phyloP scores from a whole-genome alignment of 768 basidiomycete genomes.

The Lepiota venenata region DNA sequence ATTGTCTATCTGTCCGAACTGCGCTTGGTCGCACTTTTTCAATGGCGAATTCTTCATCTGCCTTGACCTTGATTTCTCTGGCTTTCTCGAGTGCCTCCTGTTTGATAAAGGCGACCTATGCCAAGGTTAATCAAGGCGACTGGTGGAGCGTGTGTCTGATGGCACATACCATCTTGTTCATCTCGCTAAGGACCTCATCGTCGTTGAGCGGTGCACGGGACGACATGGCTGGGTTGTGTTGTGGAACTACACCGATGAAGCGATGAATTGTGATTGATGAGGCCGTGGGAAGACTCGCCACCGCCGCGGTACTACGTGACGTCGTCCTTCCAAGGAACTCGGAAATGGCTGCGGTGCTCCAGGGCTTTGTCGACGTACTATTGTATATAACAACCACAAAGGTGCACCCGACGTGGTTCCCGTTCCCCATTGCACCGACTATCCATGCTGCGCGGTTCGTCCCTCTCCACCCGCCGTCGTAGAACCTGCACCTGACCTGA shows the following conservation, averaged over 20 bases:
- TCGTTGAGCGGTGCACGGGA: conserved; percentile 85
- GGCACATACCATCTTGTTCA: conserved; percentile 92
- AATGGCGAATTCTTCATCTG: conserved; percentile 98
- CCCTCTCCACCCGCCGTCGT: background rate
- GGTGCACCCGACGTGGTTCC: conserved; percentile 37
- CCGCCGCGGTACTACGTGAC: too few species aligned
- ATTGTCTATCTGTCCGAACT: background rate
- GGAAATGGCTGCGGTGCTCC: background rate
- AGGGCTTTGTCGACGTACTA: conserved; percentile 11
- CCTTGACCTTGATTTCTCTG: conserved; percentile 94
- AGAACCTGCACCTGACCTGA: background rate
- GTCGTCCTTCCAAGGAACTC: too few species aligned
- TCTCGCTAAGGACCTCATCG: conserved; percentile 92
- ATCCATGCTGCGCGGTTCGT: conserved; percentile 33
- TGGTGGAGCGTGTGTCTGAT: background rate
- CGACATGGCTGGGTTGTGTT: conserved; percentile 45
- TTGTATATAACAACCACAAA: conserved; percentile 24
- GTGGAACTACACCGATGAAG: background rate
- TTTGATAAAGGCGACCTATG: conserved; percentile 94
- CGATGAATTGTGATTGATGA: too few species aligned
- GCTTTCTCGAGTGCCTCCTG: conserved; percentile 98
- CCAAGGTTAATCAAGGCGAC: background rate
- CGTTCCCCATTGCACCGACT: conserved; percentile 36
- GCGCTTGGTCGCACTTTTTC: conserved; percentile 66
- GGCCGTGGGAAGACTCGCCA: too few species aligned